Percentiles rank a stretch among this genome's conserved stretches.
These are phyloP conservation scores for Nothophytophthora sp. DNA, from an alignment of 352 stramenopile genomes.

Conservation along the genomic window DNA sequence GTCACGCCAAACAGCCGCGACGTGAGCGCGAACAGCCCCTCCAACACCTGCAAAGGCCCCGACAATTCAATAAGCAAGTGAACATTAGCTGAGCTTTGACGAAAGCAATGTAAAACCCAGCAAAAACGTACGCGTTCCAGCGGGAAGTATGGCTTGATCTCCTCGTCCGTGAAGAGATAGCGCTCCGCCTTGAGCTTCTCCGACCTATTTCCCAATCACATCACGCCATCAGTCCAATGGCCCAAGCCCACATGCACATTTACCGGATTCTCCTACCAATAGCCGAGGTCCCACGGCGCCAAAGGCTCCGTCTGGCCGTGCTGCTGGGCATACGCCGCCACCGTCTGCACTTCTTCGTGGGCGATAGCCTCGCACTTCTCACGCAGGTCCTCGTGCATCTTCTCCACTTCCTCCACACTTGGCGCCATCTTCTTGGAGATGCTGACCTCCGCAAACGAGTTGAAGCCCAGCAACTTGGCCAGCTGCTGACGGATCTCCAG, in stretches of 20 bases:
- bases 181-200: slow-evolving; percentile 96
- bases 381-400: slow-evolving; percentile 93
- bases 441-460: slow-evolving; percentile 92
- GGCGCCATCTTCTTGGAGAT: slow-evolving; percentile 97
- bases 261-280: too few relatives aligned
- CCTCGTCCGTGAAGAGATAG: slow-evolving; percentile 96
- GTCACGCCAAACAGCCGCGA: slow-evolving; percentile 94
- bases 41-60: slow-evolving; percentile 67
- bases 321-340: slow-evolving; percentile 85
- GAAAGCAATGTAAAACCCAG: not conserved
- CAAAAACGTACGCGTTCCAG: slow-evolving; percentile 81
- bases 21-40: slow-evolving; percentile 96
- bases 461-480: slow-evolving; percentile 92
- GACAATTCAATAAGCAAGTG: too few relatives aligned
- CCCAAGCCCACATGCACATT: too few relatives aligned
- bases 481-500: slow-evolving; percentile 92
- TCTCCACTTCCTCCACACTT: slow-evolving; percentile 88
- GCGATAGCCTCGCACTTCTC: slow-evolving; percentile 93
- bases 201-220: slow-evolving; percentile 38
- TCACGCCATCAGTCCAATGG: too few relatives aligned
- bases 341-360: slow-evolving; percentile 89
- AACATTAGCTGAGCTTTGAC: not conserved
- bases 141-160: slow-evolving; percentile 97
- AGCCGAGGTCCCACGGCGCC: slow-evolving; percentile 94
- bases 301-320: slow-evolving; percentile 80